A percentile compares a stretch with the other conserved stretches of the same genome.
These are phyloP conservation scores for Vanilla planifolia DNA, from an alignment of 106 monocot genomes.

Conservation along the genomic window DNA sequence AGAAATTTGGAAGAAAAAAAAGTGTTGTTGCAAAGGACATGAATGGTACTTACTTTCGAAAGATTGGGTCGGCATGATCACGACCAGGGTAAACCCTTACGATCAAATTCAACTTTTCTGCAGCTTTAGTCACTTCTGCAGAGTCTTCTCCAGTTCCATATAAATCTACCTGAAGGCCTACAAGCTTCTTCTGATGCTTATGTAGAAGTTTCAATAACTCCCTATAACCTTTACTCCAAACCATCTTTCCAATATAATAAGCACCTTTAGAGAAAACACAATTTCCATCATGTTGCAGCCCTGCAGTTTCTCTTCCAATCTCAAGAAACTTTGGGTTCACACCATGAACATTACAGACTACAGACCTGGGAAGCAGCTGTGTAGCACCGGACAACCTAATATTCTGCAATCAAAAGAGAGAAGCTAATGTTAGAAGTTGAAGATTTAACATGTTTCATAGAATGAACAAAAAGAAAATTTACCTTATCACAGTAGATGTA, in stretches of 20 bases:
- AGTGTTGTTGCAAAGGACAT: background rate
- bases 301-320: conserved; percentile 45
- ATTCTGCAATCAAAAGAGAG: conserved; percentile 25
- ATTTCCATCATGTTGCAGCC: conserved; percentile 25
- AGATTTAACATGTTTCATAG: background rate
- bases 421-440: too few relatives aligned
- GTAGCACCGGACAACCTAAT: conserved; percentile 84
- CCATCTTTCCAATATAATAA: conserved; percentile 86
- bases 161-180: conserved; percentile 56
- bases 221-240: conserved; percentile 81
- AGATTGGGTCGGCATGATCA: conserved; percentile 70
- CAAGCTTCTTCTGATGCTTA: conserved; percentile 42
- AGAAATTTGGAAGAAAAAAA: background rate
- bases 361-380: conserved; percentile 66
- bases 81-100: conserved; percentile 61
- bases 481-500: conserved; percentile 89
- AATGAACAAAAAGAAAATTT: conserved; percentile 4
- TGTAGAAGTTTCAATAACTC: conserved; percentile 58
- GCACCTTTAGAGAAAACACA: conserved; percentile 44
- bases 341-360: conserved; percentile 80
- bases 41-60: conserved; percentile 60
- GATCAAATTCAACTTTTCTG: conserved; percentile 35
- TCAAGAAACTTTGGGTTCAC: conserved; percentile 81
- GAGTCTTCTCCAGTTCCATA: conserved; percentile 80
- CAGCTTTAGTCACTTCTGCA: conserved; percentile 41